Base-by-base conservation (phyloP, 306 rosid genomes). In the Abrus pulchellus region DNA sequence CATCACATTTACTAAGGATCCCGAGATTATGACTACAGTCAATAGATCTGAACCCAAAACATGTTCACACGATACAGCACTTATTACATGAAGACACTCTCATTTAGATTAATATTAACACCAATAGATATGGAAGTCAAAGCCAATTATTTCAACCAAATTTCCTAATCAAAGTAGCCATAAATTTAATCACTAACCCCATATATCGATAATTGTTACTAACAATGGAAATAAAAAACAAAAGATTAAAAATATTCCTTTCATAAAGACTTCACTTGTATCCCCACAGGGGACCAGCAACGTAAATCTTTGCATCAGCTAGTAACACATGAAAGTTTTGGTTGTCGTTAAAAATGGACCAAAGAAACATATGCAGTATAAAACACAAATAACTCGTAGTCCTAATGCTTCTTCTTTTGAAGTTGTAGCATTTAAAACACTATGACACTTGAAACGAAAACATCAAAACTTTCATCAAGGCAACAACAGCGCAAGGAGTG, bases 1-100 rank as follows among this genome's bases (percentile, higher is more conserved):
- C 72, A 75, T 67, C 55, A 70, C 67, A 66, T 40, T 47, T 72
- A 43, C 38, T 54, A 68, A 60, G 20, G n/a, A 66, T 48, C 48
- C 10, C 44, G 55, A 72, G 52, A 78, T 44, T 57, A 38, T 41
- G 36, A 60, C 27, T 34, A 32, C 60, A 48, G n/a, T 65, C 33
- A 66, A 40, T 48, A 11, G 9, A 70, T 54, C 63, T 14, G 80
- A 65, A 54, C 63, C 34, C 5, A 27, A 63, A 72, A 55, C 13
- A 9, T 67, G 54, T 13, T 33, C 53, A 34, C 61, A 7, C 56
- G 63, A 45, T 64, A 43, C 55, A 77, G 54, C 56, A 57, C 33
- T 44, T 36, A 66, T 14, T 55, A 57, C 14, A 68, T 47, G 68
- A 75, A 29, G 50, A 80, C 78, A 57, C 53, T 1, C 47, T 7